A percentile compares a stretch with the other conserved stretches of the same genome.
These are phyloP conservation scores for Phytophthora quininea DNA, from an alignment of 352 stramenopile species.

Conservation along the genomic window DNA sequence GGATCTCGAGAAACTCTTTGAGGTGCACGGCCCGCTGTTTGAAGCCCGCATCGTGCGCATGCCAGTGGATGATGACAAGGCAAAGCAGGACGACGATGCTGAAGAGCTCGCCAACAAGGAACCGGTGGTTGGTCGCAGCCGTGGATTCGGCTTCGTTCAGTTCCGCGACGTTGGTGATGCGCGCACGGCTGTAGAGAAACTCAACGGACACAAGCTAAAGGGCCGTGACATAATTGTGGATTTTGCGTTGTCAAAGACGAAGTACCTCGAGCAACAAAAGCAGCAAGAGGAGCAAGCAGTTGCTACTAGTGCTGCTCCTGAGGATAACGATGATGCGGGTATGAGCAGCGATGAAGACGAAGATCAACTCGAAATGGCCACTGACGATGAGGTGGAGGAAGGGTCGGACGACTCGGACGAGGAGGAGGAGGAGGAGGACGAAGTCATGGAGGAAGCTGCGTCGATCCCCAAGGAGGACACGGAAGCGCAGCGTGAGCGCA, in stretches of 20 bases:
- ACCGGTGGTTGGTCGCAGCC: conserved; percentile 58
- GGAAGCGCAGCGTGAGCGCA: conserved; percentile 80
- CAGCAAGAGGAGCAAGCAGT: conserved; percentile 50
- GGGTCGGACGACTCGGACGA: conserved; percentile 37
- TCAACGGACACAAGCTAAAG: conserved; percentile 83
- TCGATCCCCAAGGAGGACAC: conserved; percentile 57
- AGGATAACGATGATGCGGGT: conserved; percentile 42
- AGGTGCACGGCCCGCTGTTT: conserved; percentile 63
- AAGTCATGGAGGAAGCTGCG: conserved; percentile 32
- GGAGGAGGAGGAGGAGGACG: conserved; percentile 35
- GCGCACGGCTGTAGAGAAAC: conserved; percentile 63
- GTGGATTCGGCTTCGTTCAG: conserved; percentile 87
- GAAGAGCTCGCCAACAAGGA: conserved; percentile 21
- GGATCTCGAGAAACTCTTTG: conserved; percentile 78
- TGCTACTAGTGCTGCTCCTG: conserved; percentile 16
- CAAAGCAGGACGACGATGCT: conserved; percentile 26
- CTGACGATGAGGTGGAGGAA: conserved; percentile 42
- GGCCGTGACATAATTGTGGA: conserved; percentile 88
- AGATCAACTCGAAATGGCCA: conserved; percentile 56
- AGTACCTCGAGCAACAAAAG: conserved; percentile 80
- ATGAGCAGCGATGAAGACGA: conserved; percentile 54
- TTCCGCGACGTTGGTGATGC: conserved; percentile 72
- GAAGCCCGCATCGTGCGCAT: conserved; percentile 80
- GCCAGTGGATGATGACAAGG: conserved; percentile 58
- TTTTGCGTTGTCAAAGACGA: conserved; percentile 80